Evolutionary conservation across 345 rosid genomes (phyloP), one percentile per base, ranked within the genome.

Genomic region (Sonneratia alba): DNA sequence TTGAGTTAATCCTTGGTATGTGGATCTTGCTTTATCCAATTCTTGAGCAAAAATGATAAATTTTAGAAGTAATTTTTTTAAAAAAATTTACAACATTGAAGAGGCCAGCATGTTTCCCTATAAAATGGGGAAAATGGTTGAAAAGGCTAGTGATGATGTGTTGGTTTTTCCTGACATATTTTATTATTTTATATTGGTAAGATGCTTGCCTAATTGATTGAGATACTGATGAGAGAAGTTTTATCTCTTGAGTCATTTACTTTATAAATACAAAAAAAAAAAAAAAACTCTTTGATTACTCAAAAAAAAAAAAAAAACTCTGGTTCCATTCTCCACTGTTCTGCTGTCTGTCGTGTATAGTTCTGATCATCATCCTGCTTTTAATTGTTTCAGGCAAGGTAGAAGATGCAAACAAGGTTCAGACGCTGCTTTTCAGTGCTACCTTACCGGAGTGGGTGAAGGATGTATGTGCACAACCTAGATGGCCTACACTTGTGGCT

Each of bases 381-480:
- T 48, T 51, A 19, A 64, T 34, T 61, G 73, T 77, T 73, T 73
- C 82, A 95, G 99, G 99, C 69, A 91, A 96, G 78, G 98, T 96
- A 37, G 80, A 76, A 71, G 98, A 96, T 76, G 82, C 84, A 65
- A 91, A 51, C 70, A 92, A 92, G 76, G 99, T 96, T 73, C 97
- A 89, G 86, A 96, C 99, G 6, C 95, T 96, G 83, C 99, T 96
- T 74, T 96, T 96, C 81, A 96, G 99, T 83, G 99, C 98, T 24
- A 96, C 99, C 62, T 79, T 96, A 68, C 99, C 97, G 22, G 6
- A 16, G 55, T 96, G 99, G 99, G 97, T 92, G 83, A 78, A 96
- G 83, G 67, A 82, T 57, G 99, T 96, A 70, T 4, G 96, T 83
- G 38, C 75, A 79, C 76, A 55, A 43, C 32, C 63, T 42, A 21